Percentiles rank a stretch among this genome's conserved stretches.
Conservation (phyloP, 2,329 filamentous ascomycete genomes). For the Aspergillus chevalieri region DNA sequence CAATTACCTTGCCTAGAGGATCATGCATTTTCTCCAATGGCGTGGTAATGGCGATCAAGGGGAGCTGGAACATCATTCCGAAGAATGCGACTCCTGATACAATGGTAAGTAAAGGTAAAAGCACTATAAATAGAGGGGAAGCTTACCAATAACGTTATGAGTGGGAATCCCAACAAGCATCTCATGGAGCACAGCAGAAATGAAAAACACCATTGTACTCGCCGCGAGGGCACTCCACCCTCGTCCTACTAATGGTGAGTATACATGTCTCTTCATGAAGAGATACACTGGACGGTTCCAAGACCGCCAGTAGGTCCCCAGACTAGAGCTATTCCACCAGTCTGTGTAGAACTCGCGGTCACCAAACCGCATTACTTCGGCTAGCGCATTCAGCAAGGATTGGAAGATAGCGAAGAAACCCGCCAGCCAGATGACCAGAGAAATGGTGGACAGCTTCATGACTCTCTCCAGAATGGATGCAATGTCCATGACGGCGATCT, state of each 20-base stretch:
- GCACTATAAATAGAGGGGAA: neutral
- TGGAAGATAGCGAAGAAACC: conserved; percentile 98
- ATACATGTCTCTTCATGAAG: conserved; percentile 94
- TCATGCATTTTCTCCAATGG: conserved; percentile 73
- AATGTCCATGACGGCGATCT: conserved; percentile 74
- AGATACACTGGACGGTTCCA: conserved; percentile 98
- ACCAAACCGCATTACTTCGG: conserved; percentile 82
- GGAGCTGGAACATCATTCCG: conserved; percentile 90
- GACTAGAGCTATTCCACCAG: conserved; percentile 91
- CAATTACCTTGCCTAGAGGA: conserved; percentile 69
- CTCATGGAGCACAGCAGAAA: conserved; percentile 87
- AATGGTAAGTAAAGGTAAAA: conserved; percentile 5
- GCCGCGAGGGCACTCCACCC: conserved; percentile 68
- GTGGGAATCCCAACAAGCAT: conserved; percentile 89
- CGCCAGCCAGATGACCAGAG: conserved; percentile 91
- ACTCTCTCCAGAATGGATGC: conserved; percentile 79
- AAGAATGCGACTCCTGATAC: conserved; percentile 74
- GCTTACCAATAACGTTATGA: conserved; percentile 78
- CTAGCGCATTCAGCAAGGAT: conserved; percentile 81
- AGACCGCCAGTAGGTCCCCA: conserved; percentile 85
- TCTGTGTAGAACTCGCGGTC: conserved; percentile 94
- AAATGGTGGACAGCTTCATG: conserved; percentile 93
- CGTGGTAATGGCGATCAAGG: conserved; percentile 74
- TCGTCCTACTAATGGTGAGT: conserved; percentile 76
- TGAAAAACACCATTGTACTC: conserved; percentile 75